Evolutionary conservation across 371 early-diverging fungal species (phyloP).

Genomic region (Mucor circinelloides): DNA sequence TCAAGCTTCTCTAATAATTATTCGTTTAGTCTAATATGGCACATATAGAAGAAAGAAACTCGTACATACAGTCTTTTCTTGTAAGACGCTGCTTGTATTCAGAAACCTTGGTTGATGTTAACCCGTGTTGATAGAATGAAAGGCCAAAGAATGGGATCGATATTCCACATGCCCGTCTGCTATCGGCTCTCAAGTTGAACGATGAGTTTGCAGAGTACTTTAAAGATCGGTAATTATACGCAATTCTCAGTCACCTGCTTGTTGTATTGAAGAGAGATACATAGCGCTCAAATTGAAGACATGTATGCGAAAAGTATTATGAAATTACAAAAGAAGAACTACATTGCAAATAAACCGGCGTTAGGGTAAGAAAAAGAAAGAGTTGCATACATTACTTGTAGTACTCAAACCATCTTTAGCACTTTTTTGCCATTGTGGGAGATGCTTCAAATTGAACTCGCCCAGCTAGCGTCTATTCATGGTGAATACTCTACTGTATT

Average conservation of each 20-base stretch:
- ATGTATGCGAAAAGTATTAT: slow-evolving; percentile 20
- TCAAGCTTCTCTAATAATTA: neutral
- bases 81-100: slow-evolving; percentile 8
- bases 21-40: neutral
- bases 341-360: slow-evolving; percentile 14
- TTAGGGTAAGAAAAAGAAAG: slow-evolving; percentile 20
- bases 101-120: neutral
- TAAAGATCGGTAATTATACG: slow-evolving; percentile 49
- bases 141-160: slow-evolving; percentile 57
- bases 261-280: neutral
- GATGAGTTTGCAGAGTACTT: slow-evolving; percentile 67
- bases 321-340: slow-evolving; percentile 17
- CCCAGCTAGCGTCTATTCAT: slow-evolving; percentile 11
- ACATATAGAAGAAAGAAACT: neutral
- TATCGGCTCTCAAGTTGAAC: slow-evolving; percentile 47
- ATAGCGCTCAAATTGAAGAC: slow-evolving; percentile 27
- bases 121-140: slow-evolving; percentile 41
- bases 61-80: neutral
- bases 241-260: neutral
- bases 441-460: slow-evolving; percentile 15
- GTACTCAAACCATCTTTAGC: slow-evolving; percentile 2
- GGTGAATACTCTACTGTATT: slow-evolving; percentile 13
- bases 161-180: slow-evolving; percentile 50
- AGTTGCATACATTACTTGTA: neutral
- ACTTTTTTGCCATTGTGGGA: slow-evolving; percentile 28